Base-by-base conservation (phyloP, 495 filamentous ascomycete species). In the Chaetomium fimeti region DNA sequence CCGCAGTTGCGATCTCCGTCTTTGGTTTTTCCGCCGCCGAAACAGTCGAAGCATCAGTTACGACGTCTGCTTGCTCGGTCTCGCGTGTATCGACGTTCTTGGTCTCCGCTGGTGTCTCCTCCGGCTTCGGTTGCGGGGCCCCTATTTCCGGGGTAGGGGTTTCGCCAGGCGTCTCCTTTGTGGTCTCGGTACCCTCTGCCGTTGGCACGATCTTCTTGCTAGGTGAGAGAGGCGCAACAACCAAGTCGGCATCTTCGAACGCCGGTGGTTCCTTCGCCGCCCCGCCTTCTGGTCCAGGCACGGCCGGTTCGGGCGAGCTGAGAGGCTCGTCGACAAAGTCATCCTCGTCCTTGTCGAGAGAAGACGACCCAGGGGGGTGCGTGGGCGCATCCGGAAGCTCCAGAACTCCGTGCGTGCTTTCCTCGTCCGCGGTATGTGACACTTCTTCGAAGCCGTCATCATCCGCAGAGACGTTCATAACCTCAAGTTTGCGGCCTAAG, bases 381-480 rank as follows among this genome's bases (percentile, higher is more conserved):
- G 71, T 60, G 1, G 70, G 69, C 9, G 78, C 78, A 61, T 83
- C 80, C 1, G 80, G 78, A 47, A 82, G 78, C 43, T 80, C 80
- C 64, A 82, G 68, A 20, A 83, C 78, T 22, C 80, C 80, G 53
- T 82, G 79, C 5, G 79, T 78, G 22, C 69, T 80, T 54, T 89
- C 88, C 55, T 91, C 88, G 8, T 89, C 89, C 3, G 85, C 84
- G 22, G 85, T 83, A 58, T 87, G 84, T 20, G 85, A 84, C 22
- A 98, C 92, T 74, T 97, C 91, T 74, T 98, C 94, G 69, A 97
- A 98, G 0, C 91, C 92, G 71, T 98, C 93, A 60, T 97, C 93
- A 61, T 97, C 94, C 3, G 57, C 68, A 13, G 86, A 87, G 20
- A 82, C 85, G 67, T 91, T 94, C 40, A 88, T 87, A 4, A 91